Evolutionary conservation across 176 grass and related monocot genomes (phyloP).

Genomic region (Ensete glaucum): DNA sequence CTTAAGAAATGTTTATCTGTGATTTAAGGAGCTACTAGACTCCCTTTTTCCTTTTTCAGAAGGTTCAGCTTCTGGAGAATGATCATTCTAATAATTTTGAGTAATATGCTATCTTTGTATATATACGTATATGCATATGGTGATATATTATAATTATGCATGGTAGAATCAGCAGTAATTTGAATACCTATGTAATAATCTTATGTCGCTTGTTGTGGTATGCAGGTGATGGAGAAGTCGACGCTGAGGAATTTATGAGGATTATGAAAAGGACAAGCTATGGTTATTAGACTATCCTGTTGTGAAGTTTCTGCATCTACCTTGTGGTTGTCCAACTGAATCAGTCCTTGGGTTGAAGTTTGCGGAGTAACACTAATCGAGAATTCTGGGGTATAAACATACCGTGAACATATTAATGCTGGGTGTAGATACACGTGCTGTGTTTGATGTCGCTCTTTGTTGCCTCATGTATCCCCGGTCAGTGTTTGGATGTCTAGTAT

Average conservation of each 20-base stretch:
- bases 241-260: slow-evolving; percentile 54
- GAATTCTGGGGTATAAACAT: not conserved
- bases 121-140: too few species aligned
- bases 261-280: slow-evolving; percentile 72
- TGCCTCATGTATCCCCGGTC: too few species aligned
- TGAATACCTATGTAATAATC: not conserved
- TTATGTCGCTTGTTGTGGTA: slow-evolving; percentile 2
- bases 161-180: too few species aligned
- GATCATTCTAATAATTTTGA: not conserved
- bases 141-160: too few species aligned
- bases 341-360: not conserved
- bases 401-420: not conserved
- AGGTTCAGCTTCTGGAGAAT: not conserved
- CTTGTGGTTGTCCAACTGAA: not conserved
- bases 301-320: not conserved
- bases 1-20: too few species aligned
- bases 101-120: not conserved
- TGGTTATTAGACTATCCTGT: not conserved
- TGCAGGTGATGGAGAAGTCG: slow-evolving; percentile 77
- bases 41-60: not conserved
- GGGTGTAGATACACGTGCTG: not conserved
- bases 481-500: too few species aligned
- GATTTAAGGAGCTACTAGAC: too few species aligned
- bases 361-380: not conserved
- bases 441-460: too few species aligned